Percentiles rank a stretch among this genome's conserved stretches.
Conservation (phyloP, 2,329 filamentous ascomycete species). For the Fusarium algeriense region DNA sequence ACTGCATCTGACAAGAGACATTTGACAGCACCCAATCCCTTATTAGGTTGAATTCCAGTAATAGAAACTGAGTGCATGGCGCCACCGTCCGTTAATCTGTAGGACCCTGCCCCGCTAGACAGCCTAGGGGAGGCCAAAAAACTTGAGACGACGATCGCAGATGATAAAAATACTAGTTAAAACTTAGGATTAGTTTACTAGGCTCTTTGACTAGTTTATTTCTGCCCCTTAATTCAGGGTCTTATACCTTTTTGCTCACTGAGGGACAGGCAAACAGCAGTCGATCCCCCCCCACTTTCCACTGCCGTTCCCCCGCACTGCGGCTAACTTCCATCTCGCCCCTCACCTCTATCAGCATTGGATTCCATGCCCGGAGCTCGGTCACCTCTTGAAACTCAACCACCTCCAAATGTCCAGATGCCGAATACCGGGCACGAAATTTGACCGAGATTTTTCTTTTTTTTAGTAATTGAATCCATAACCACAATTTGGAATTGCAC, state of each 20-base stretch:
- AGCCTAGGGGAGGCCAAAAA: too few relatives aligned
- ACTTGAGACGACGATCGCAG: too few relatives aligned
- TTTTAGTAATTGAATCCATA: not conserved
- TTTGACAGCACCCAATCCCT: not conserved
- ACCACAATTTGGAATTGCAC: not conserved
- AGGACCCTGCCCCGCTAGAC: not conserved
- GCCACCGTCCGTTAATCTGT: not conserved
- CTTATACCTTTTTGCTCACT: not conserved
- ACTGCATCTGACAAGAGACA: not conserved
- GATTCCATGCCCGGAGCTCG: too few relatives aligned
- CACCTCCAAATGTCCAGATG: slow-evolving; percentile 29
- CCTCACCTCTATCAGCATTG: not conserved
- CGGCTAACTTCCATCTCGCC: slow-evolving; percentile 9
- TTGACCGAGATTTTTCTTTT: slow-evolving; percentile 9
- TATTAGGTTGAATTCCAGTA: not conserved
- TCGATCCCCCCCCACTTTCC: slow-evolving; percentile 22
- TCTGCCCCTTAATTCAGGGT: too few relatives aligned
- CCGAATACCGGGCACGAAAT: slow-evolving; percentile 11
- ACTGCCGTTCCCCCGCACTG: slow-evolving; percentile 29
- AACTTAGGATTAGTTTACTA: too few relatives aligned
- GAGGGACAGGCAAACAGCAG: slow-evolving; percentile 9
- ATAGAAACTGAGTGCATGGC: not conserved
- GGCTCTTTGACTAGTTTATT: too few relatives aligned
- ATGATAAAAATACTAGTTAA: too few relatives aligned
- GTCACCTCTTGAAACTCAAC: slow-evolving; percentile 11